Conservation (phyloP, 2,329 filamentous ascomycete species). For the Fusarium staphyleae region DNA sequence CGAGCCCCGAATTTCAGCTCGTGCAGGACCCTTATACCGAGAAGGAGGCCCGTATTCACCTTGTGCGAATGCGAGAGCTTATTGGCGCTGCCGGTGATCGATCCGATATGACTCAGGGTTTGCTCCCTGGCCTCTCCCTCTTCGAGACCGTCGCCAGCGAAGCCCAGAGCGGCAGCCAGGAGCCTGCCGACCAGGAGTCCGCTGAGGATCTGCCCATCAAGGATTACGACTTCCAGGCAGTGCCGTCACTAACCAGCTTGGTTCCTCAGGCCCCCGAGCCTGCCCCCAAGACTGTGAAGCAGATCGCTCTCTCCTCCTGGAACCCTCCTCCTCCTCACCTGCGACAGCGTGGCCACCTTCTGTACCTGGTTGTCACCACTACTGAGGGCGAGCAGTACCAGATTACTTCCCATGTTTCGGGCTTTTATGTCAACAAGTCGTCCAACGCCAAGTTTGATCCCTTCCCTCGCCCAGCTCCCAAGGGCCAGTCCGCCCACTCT, state of each 20-base stretch:
- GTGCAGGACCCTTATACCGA: conserved; percentile 97
- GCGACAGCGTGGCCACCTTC: conserved; percentile 87
- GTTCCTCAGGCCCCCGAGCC: conserved; percentile 71
- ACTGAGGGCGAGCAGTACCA: conserved; percentile 95
- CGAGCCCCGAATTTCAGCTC: conserved; percentile 79
- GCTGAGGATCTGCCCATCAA: conserved; percentile 56
- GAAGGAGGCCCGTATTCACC: conserved; percentile 95
- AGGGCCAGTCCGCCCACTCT: conserved; percentile 82
- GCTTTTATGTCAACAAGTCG: conserved; percentile 97
- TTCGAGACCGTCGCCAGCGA: conserved; percentile 76
- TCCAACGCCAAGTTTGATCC: conserved; percentile 96
- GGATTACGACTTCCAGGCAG: conserved; percentile 78
- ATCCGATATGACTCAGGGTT: conserved; percentile 84
- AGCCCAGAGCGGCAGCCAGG: conserved; percentile 50
- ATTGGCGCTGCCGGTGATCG: conserved; percentile 91
- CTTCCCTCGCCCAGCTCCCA: conserved; percentile 78
- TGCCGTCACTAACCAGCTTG: conserved; percentile 72
- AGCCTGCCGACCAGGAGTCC: conserved; percentile 32
- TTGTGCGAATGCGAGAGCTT: conserved; percentile 88
- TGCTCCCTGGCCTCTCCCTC: conserved; percentile 83
- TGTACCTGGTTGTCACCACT: conserved; percentile 88
- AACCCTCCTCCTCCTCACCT: conserved; percentile 94
- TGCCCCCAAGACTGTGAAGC: conserved; percentile 89
- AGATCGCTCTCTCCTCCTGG: conserved; percentile 88
- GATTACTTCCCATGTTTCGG: conserved; percentile 90